Evolutionary conservation across 768 basidiomycete genomes (phyloP), one percentile per base, ranked within the genome.

Genomic region (Dacryopinax primogenitus): DNA sequence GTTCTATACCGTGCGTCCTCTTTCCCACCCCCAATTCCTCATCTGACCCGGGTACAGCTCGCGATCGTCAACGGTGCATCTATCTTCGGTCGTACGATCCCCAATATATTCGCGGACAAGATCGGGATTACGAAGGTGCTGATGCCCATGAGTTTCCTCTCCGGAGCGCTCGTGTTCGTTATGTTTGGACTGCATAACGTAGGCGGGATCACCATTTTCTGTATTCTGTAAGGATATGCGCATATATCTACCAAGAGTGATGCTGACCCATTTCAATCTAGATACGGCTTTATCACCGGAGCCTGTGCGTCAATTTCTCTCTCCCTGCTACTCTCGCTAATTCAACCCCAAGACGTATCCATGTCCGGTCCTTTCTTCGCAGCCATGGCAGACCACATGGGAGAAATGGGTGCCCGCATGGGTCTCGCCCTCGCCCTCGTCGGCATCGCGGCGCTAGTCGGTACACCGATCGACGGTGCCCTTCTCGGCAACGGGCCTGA

Each of bases 1-100:
- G 0, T 85, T 86, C 66, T 84, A 84, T 66, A 79, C 78, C 33
- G 84, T 84, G 74, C 41, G 23, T 44, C 18, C 23, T 23, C 6
- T 23, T 6, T 3, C 18, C 23, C 3, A 44, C 18, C 18, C 4
- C 16, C 36, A 44, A 15, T 18, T 23, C 18, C 18, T 23, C 18
- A 37, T 9, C 33, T 71, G 15, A 65, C 67, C 1, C 51, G 63
- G 12, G 61, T 37, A 32, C 63, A 83, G 79, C 70, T 85, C 33
- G 76, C 80, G 0, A 77, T 90, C 63, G 82, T 84, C 3, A 91
- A 91, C 69, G 85, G 81, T 0, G 77, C 81, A 33, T 86, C 85
- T 0, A 76, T 83, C 1, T 75, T 86, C 28, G 88, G 87, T 3
- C 81, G 89, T 13, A 75, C 84, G 47, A 58, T 73, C 0, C 78